Conservation (phyloP, 768 basidiomycete species). For the Boletus vinaceobasis region DNA sequence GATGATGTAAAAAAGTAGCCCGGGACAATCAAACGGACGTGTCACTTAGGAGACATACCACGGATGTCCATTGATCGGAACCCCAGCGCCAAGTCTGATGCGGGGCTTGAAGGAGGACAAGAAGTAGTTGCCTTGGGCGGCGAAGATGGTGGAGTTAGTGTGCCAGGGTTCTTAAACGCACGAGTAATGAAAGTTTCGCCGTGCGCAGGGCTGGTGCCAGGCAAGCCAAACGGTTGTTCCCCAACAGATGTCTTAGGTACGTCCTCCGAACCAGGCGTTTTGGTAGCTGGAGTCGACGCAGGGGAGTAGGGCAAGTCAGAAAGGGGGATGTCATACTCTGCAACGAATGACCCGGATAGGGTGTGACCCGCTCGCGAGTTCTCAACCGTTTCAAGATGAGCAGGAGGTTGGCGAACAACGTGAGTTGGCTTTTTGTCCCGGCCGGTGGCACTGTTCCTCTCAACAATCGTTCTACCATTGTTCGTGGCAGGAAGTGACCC, state of each 20-base stretch:
- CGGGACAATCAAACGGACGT: not conserved
- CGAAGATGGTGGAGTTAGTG: constrained; percentile 1
- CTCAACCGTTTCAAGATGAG: not conserved
- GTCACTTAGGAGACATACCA: constrained; percentile 22
- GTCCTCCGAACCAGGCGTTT: not conserved
- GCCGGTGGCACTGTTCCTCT: not conserved
- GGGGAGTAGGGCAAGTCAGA: constrained; percentile 2
- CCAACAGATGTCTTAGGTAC: constrained; percentile 4
- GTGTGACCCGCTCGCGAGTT: not conserved
- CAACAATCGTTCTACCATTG: not conserved
- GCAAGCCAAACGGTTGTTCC: constrained; percentile 2
- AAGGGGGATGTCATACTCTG: constrained; percentile 17
- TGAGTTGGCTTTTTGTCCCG: not conserved
- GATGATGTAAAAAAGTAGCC: not conserved
- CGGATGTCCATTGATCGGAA: constrained; percentile 23
- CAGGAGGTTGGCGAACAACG: not conserved
- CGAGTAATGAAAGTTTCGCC: not conserved
- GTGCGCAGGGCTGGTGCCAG: constrained; percentile 12
- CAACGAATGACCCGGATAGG: constrained; percentile 10
- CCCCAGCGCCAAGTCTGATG: constrained; percentile 17
- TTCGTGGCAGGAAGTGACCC: constrained; percentile 1
- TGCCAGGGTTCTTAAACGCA: not conserved
- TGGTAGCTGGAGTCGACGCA: not conserved
- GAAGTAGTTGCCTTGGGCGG: not conserved
- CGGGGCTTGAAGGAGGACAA: constrained; percentile 17